Evolutionary conservation across 2,329 filamentous ascomycete species (phyloP).

Genomic region (Cryphonectria nitschkei): DNA sequence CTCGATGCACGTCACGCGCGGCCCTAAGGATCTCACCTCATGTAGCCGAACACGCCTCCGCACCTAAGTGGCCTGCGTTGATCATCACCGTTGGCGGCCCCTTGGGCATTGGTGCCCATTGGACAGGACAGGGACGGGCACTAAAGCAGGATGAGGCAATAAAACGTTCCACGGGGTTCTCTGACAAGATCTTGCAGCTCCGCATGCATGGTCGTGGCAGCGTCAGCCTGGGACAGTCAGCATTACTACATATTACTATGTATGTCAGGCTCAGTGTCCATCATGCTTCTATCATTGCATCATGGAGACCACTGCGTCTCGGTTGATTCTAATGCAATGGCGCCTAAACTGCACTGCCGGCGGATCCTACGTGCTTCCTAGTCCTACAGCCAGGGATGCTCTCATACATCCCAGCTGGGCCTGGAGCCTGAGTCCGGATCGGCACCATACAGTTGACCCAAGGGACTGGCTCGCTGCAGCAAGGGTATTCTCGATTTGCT

Average conservation of each 20-base stretch:
- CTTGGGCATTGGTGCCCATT: not conserved
- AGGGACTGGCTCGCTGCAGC: slow-evolving; percentile 15
- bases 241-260: not conserved
- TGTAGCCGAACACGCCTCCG: not conserved
- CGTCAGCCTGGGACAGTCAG: not conserved
- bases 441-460: slow-evolving; percentile 5
- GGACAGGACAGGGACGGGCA: not conserved
- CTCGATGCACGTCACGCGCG: not conserved
- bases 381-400: not conserved
- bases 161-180: not conserved
- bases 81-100: not conserved
- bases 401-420: not conserved
- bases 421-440: not conserved
- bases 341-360: not conserved
- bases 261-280: not conserved
- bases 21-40: not conserved
- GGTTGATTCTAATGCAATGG: not conserved
- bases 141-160: slow-evolving; percentile 1
- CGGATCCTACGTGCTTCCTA: not conserved
- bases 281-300: not conserved
- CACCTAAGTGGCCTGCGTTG: not conserved
- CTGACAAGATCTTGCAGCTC: not conserved
- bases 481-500: slow-evolving; percentile 11
- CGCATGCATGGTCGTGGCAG: not conserved
- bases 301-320: not conserved